These are phyloP conservation scores for Spathaspora sp. DNA, from an alignment of 805 yeast genomes.

Conservation along the genomic window DNA sequence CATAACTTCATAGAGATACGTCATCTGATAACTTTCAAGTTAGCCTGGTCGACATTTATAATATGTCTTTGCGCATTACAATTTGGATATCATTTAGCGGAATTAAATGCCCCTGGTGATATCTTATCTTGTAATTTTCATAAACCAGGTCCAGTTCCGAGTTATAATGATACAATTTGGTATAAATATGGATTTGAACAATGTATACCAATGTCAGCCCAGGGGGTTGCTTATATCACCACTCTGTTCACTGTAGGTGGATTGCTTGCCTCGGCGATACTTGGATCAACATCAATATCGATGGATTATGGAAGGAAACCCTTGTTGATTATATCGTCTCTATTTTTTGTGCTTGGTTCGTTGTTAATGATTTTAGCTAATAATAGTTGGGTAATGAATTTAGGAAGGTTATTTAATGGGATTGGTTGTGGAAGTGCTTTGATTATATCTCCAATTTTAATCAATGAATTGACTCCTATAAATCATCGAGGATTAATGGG, in stretches of 20 bases:
- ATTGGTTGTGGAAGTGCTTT: constrained; percentile 37
- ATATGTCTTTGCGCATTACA: constrained; percentile 34
- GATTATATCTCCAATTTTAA: constrained; percentile 38
- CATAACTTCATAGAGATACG: constrained; percentile 7
- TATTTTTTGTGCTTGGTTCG: constrained; percentile 25
- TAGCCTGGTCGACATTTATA: constrained; percentile 34
- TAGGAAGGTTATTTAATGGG: constrained; percentile 34
- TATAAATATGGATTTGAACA: constrained; percentile 15
- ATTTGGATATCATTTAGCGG: constrained; percentile 39
- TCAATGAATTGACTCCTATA: constrained; percentile 37
- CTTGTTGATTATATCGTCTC: constrained; percentile 18
- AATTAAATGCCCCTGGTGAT: constrained; percentile 31
- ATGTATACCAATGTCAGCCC: constrained; percentile 26
- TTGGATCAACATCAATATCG: constrained; percentile 25
- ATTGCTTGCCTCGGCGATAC: constrained; percentile 23
- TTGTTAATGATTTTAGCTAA: constrained; percentile 22
- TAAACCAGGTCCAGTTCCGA: constrained; percentile 15
- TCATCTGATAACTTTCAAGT: constrained; percentile 20
- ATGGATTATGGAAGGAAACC: constrained; percentile 21
- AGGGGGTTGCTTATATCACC: constrained; percentile 22
- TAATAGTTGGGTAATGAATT: constrained; percentile 13
- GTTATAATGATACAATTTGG: constrained; percentile 27
- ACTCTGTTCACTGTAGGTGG: constrained; percentile 37
- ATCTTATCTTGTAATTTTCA: constrained; percentile 23
- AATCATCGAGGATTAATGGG: constrained; percentile 42